phyloP scores from a whole-genome alignment of 1,284 basidiomycete genomes.

The Cryptococcus sp. region DNA sequence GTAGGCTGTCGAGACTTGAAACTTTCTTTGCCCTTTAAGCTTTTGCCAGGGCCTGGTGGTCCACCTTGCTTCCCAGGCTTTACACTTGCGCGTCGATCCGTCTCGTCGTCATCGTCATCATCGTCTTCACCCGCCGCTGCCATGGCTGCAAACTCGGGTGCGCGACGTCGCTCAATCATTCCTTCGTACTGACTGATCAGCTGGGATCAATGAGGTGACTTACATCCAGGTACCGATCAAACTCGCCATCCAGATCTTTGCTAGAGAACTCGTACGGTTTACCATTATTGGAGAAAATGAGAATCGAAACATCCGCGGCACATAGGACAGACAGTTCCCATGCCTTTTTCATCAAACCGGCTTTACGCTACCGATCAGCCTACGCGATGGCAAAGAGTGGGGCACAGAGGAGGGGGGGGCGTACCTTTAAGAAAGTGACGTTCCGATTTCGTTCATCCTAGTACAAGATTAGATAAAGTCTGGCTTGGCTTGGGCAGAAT shows the following conservation, averaged over 20 bases:
- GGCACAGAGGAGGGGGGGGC: constrained; percentile 2
- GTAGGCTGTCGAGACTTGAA: constrained; percentile 29
- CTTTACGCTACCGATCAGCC: constrained; percentile 35
- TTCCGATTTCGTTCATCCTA: constrained; percentile 48
- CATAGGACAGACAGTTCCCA: constrained; percentile 48
- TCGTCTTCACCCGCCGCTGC: constrained; percentile 39
- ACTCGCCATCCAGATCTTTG: constrained; percentile 39
- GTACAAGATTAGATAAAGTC: not conserved
- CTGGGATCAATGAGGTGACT: no score
- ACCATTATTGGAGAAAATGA: constrained; percentile 44
- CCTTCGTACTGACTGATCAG: constrained; percentile 39
- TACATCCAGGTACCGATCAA: constrained; percentile 45
- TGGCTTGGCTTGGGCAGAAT: not conserved
- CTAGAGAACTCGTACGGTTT: constrained; percentile 48
- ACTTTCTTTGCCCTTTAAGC: constrained; percentile 42
- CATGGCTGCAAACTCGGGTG: constrained; percentile 45
- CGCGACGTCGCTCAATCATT: constrained; percentile 45
- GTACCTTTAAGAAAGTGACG: constrained; percentile 45
- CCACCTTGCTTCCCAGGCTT: constrained; percentile 5
- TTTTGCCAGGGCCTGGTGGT: constrained; percentile 9
- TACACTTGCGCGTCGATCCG: not conserved
- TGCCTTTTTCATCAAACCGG: constrained; percentile 49
- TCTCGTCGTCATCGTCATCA: constrained; percentile 42
- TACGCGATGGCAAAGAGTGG: not conserved
- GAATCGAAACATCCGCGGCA: constrained; percentile 45